Base-by-base conservation (phyloP, 306 rosid species). In the Cicer bijugum region DNA sequence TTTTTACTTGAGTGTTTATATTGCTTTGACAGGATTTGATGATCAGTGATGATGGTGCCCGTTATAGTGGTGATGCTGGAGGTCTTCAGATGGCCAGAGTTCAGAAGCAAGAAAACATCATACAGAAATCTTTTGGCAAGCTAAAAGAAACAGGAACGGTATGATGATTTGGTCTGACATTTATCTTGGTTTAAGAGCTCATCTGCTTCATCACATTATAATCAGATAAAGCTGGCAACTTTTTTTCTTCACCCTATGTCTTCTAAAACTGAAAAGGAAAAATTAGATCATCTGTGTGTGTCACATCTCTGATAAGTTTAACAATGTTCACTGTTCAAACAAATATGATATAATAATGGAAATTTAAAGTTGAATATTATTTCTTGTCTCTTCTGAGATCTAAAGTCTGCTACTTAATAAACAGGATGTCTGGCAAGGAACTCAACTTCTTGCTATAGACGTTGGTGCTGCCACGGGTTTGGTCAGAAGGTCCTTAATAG, bases 371-470 rank as follows among this genome's bases (percentile, higher is more conserved):
- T 42, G 45, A 42, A 42, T 42, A 9, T 61, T 68, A 52, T 50
- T 48, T 67, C 8, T 68, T 73, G 42, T 84, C 43, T 58, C 38
- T 12, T 67, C 58, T 40, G 81, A 85, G 51, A 62, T 45, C 48
- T 75, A 65, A 71, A 61, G 23, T 39, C 45, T 78, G 52, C 61
- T 75, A 12, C 45, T 53, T 15, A 38, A 71, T 83, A 61, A 73
- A 79, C 89, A 94, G 99, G 97, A 91, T 88, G 96, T 94, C 56
- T 91, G 89, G 97, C 99, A 94, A 86, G 99, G 99, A 80, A 94
- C 99, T 56, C 99, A 91, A 68, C 94, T 94, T 71, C 84, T 94
- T 15, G 99, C 96, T 70, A 84, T 91, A 68, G 99, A 94, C 12
- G 89, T 87, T 78, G 90, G 82, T 76, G 91, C 89, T 80, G 91